Evolutionary conservation across 2,329 filamentous ascomycete genomes (phyloP).

Genomic region (Clarireedia monteithiana): DNA sequence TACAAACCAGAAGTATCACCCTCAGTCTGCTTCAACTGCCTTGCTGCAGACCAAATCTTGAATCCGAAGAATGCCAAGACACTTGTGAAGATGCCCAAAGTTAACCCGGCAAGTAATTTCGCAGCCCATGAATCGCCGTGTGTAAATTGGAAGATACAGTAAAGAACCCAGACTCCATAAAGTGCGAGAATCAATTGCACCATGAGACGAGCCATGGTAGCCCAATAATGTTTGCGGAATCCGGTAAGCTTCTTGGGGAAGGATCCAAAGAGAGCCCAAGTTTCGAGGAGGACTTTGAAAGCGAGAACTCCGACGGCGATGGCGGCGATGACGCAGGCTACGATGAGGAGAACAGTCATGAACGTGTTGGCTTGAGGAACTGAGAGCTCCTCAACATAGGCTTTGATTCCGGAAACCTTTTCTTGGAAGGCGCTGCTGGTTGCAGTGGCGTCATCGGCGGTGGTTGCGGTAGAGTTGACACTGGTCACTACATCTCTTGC

Average conservation of each 20-base stretch:
- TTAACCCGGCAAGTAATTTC: slow-evolving; percentile 74
- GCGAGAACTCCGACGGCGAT: slow-evolving; percentile 83
- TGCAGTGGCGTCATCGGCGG: slow-evolving; percentile 6
- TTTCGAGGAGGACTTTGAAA: slow-evolving; percentile 84
- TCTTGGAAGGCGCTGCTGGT: slow-evolving; percentile 33
- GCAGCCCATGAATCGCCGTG: slow-evolving; percentile 91
- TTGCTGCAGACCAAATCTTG: slow-evolving; percentile 73
- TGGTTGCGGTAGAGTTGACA: slow-evolving; percentile 32
- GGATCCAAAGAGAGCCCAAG: slow-evolving; percentile 81
- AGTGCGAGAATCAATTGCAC: slow-evolving; percentile 84
- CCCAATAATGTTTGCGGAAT: slow-evolving; percentile 97
- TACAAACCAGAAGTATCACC: slow-evolving; percentile 70
- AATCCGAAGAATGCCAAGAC: slow-evolving; percentile 77
- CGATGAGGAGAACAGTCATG: slow-evolving; percentile 87
- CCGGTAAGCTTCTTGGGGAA: slow-evolving; percentile 73
- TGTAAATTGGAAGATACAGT: slow-evolving; percentile 94
- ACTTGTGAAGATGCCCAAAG: slow-evolving; percentile 70
- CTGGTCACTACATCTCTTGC: slow-evolving; percentile 46
- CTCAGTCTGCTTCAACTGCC: slow-evolving; percentile 63
- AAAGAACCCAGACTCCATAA: slow-evolving; percentile 92
- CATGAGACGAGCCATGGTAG: slow-evolving; percentile 78
- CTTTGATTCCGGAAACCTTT: slow-evolving; percentile 68
- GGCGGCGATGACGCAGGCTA: slow-evolving; percentile 75
- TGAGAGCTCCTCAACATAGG: slow-evolving; percentile 72
- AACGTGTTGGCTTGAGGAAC: slow-evolving; percentile 89